A percentile compares a stretch with the other conserved stretches of the same genome.
phyloP scores from a whole-genome alignment of 192 early-diverging fungal genomes.

The Linnemannia schmuckeri region DNA sequence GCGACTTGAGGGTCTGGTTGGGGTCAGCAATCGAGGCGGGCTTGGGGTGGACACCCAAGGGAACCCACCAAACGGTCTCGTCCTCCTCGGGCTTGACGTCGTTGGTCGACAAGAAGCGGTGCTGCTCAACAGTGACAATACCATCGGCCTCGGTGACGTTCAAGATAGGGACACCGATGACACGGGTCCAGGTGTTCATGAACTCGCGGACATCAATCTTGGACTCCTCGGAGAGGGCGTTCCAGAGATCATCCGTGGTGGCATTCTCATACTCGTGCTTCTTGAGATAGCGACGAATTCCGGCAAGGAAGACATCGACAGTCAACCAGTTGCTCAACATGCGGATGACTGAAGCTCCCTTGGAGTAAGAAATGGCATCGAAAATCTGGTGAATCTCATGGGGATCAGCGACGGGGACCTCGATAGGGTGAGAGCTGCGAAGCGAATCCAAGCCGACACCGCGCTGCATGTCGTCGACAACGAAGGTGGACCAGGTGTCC shows the following conservation, averaged over 20 bases:
- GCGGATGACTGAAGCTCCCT: conserved; percentile 94
- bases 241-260: conserved; percentile 91
- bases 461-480: conserved; percentile 80
- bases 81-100: conserved; percentile 87
- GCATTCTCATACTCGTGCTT: conserved; percentile 90
- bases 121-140: conserved; percentile 78
- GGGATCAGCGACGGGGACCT: conserved; percentile 87
- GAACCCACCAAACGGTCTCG: conserved; percentile 87
- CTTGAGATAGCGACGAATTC: conserved; percentile 83
- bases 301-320: conserved; percentile 78
- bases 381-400: conserved; percentile 95
- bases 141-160: conserved; percentile 73
- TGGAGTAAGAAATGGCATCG: conserved; percentile 91
- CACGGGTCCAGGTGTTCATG: conserved; percentile 91
- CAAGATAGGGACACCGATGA: conserved; percentile 86
- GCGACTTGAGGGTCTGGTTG: conserved; percentile 64
- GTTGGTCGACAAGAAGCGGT: conserved; percentile 89
- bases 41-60: conserved; percentile 71
- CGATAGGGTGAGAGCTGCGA: conserved; percentile 93
- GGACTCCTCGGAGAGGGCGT: conserved; percentile 80
- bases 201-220: conserved; percentile 86
- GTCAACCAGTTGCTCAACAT: conserved; percentile 90
- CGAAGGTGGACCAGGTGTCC: conserved; percentile 92
- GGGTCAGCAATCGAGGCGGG: conserved; percentile 44
- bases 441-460: conserved; percentile 87